A percentile compares a stretch with the other conserved stretches of the same genome.
Evolutionary conservation across 139 green algal species (phyloP).

Genomic region (Pleodorina starrii): DNA sequence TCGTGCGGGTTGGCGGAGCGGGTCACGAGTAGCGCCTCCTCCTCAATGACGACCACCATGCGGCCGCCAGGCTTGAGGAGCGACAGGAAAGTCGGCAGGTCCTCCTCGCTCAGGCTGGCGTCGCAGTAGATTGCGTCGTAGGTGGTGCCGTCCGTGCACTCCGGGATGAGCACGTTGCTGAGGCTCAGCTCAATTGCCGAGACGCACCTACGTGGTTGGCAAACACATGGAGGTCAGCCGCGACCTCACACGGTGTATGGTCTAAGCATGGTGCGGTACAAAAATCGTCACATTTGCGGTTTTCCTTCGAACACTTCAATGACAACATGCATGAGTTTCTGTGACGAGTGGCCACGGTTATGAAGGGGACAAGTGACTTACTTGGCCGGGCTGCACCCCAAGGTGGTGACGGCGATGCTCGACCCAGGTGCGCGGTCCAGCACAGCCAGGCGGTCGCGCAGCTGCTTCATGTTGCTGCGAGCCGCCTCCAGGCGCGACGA

Average conservation of each 20-base stretch:
- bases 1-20: conserved; percentile 65
- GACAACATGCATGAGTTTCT: no score
- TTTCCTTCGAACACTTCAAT: no score
- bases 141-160: conserved; percentile 69
- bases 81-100: conserved; percentile 72
- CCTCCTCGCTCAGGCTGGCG: conserved; percentile 66
- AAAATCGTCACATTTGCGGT: no score
- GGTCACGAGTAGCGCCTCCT: conserved; percentile 71
- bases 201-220: conserved; percentile 42
- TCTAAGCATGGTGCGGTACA: no score
- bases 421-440: conserved; percentile 47
- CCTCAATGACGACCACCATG: conserved; percentile 73
- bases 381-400: conserved; percentile 44
- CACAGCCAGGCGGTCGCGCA: conserved; percentile 57
- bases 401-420: conserved; percentile 46
- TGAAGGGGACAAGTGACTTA: neutral
- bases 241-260: no score
- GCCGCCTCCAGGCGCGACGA: conserved; percentile 63
- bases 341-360: neutral
- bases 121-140: conserved; percentile 77
- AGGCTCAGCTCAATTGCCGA: conserved; percentile 51
- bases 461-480: conserved; percentile 64
- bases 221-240: no score
- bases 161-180: conserved; percentile 74
- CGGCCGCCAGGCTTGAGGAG: conserved; percentile 68